Conservation (phyloP, 345 rosid genomes). For the Pugionium dolabratum region DNA sequence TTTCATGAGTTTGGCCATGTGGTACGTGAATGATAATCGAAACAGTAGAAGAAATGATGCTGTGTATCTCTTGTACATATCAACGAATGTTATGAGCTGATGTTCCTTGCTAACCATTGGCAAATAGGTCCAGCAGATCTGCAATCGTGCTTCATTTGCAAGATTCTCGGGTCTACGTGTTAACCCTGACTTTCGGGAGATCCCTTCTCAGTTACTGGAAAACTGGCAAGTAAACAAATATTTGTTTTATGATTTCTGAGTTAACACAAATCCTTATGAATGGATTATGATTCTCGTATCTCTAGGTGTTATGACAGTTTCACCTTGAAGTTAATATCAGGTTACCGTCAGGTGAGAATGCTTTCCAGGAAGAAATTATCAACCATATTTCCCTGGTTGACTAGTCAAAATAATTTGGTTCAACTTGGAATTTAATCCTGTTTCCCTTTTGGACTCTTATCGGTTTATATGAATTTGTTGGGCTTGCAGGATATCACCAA, state of each 20-base stretch:
- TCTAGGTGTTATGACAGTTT: conserved; percentile 92
- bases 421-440: conserved; percentile 14
- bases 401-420: background rate
- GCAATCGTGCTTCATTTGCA: conserved; percentile 87
- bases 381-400: conserved; percentile 5
- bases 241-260: conserved; percentile 12
- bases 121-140: conserved; percentile 80
- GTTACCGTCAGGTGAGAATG: conserved; percentile 78
- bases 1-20: conserved; percentile 97
- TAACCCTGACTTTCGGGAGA: conserved; percentile 92
- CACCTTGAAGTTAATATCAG: conserved; percentile 86
- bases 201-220: conserved; percentile 79
- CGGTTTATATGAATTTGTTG: conserved; percentile 14
- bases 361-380: conserved; percentile 17
- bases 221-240: conserved; percentile 75
- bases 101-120: conserved; percentile 22
- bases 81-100: conserved; percentile 18
- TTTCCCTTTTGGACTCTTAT: conserved; percentile 10
- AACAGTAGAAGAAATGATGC: background rate
- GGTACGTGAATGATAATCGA: conserved; percentile 54
- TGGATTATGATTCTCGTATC: conserved; percentile 32
- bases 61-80: conserved; percentile 12
- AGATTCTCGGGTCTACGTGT: conserved; percentile 84
- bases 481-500: conserved; percentile 73
- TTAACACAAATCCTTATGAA: conserved; percentile 10